Percentiles rank a stretch among this genome's conserved stretches.
These are phyloP conservation scores for Phaeosphaeriaceae sp. DNA, from an alignment of 2,329 filamentous ascomycete species.

Conservation along the genomic window DNA sequence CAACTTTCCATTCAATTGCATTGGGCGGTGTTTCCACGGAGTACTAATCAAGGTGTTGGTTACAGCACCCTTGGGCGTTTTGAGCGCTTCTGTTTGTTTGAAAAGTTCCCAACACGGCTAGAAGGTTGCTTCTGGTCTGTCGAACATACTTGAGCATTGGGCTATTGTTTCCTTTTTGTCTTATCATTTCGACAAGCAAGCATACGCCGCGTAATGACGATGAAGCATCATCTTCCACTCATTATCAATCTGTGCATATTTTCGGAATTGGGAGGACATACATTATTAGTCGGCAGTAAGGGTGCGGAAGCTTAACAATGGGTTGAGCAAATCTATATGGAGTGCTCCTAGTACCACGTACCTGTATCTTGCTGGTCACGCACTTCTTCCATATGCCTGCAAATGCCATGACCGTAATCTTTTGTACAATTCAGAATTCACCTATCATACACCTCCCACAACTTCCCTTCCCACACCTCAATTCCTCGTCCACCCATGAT, in stretches of 20 bases:
- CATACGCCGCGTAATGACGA: slow-evolving; percentile 31
- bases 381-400: neutral
- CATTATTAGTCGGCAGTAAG: neutral
- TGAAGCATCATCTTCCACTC: slow-evolving; percentile 36
- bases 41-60: slow-evolving; percentile 5
- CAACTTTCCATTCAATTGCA: slow-evolving; percentile 25
- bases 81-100: slow-evolving; percentile 32
- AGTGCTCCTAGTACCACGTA: slow-evolving; percentile 23
- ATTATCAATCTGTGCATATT: slow-evolving; percentile 24
- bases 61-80: slow-evolving; percentile 29
- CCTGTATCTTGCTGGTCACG: neutral
- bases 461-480: slow-evolving; percentile 1
- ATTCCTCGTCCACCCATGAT: slow-evolving; percentile 83
- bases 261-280: neutral
- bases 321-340: slow-evolving; percentile 4
- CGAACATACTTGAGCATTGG: neutral
- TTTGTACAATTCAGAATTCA: neutral
- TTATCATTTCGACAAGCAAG: slow-evolving; percentile 32
- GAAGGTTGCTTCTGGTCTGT: slow-evolving; percentile 8
- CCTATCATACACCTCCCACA: slow-evolving; percentile 16
- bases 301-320: slow-evolving; percentile 5
- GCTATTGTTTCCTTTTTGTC: slow-evolving; percentile 23
- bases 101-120: slow-evolving; percentile 10
- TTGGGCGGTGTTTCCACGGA: slow-evolving; percentile 41
- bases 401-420: neutral